Evolutionary conservation across 2,329 filamentous ascomycete genomes (phyloP).

Genomic region (Aureobasidium uvarum): DNA sequence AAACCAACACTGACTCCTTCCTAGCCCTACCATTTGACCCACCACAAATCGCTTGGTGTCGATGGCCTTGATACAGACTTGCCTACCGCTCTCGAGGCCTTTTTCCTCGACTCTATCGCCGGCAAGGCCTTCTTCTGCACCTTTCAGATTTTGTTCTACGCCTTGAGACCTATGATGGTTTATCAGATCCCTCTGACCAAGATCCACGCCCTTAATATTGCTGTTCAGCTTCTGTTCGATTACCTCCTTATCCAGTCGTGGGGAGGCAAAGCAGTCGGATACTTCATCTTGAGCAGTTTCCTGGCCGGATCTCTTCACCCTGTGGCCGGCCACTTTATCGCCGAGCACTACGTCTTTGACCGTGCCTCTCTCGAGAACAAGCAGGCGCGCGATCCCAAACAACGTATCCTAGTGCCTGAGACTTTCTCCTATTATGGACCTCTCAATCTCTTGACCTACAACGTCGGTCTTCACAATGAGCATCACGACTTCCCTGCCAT

Average conservation of each 20-base stretch:
- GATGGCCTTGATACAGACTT: slow-evolving; percentile 95
- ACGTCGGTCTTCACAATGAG: slow-evolving; percentile 97
- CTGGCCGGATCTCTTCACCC: slow-evolving; percentile 91
- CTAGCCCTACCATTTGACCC: slow-evolving; percentile 92
- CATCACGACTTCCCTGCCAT: slow-evolving; percentile 98
- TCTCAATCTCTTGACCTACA: slow-evolving; percentile 91
- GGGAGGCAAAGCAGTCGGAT: slow-evolving; percentile 67
- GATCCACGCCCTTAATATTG: slow-evolving; percentile 80
- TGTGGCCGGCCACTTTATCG: slow-evolving; percentile 95
- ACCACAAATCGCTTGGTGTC: slow-evolving; percentile 97
- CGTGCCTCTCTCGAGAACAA: slow-evolving; percentile 53
- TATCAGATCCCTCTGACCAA: slow-evolving; percentile 84
- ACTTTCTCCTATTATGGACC: slow-evolving; percentile 97
- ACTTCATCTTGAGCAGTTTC: slow-evolving; percentile 87
- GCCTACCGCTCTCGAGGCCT: slow-evolving; percentile 83
- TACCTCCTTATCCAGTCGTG: slow-evolving; percentile 60
- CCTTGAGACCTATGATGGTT: slow-evolving; percentile 89
- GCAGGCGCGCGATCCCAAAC: slow-evolving; percentile 35
- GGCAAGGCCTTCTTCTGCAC: slow-evolving; percentile 99
- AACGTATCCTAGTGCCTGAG: slow-evolving; percentile 66
- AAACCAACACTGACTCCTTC: neutral
- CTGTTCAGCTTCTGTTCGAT: slow-evolving; percentile 76
- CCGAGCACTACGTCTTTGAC: slow-evolving; percentile 69
- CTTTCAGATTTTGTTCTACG: slow-evolving; percentile 99
- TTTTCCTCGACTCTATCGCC: slow-evolving; percentile 90